These are phyloP conservation scores for Phytophthora nicotianae DNA, from an alignment of 352 stramenopile species.

Conservation along the genomic window DNA sequence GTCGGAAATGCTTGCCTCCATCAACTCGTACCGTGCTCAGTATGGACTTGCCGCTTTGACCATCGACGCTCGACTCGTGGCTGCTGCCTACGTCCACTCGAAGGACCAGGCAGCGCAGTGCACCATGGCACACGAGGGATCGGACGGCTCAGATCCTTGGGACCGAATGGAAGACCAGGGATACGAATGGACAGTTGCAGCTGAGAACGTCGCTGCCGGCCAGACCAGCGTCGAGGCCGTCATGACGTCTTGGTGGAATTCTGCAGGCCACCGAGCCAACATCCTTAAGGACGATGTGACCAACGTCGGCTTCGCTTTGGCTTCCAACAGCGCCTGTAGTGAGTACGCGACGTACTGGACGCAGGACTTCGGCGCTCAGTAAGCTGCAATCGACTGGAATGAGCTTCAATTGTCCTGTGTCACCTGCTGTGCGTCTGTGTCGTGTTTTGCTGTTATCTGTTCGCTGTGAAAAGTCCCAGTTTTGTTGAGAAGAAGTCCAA, in stretches of 20 bases:
- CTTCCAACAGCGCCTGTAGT: conserved; percentile 33
- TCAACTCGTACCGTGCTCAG: conserved; percentile 58
- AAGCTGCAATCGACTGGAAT: conserved; percentile 4
- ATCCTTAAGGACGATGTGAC: conserved; percentile 52
- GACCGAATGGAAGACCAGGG: conserved; percentile 43
- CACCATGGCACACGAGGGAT: conserved; percentile 51
- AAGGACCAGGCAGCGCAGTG: conserved; percentile 49
- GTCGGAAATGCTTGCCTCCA: conserved; percentile 47
- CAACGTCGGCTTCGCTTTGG: conserved; percentile 40
- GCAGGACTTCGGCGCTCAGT: conserved; percentile 49
- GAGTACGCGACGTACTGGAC: conserved; percentile 64
- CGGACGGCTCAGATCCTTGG: conserved; percentile 41
- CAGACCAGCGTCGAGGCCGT: conserved; percentile 42
- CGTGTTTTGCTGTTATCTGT: conserved; percentile 19
- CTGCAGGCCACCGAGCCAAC: conserved; percentile 49
- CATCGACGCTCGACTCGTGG: conserved; percentile 42
- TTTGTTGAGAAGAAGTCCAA: conserved; percentile 11
- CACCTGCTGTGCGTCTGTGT: background rate
- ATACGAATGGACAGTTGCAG: conserved; percentile 45
- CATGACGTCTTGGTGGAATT: conserved; percentile 65
- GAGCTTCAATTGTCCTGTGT: conserved; percentile 12
- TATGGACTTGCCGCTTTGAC: conserved; percentile 43
- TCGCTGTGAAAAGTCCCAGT: conserved; percentile 14
- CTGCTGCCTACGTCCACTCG: conserved; percentile 47
- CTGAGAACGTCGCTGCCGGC: conserved; percentile 63